These are phyloP conservation scores for Aspergillus chevalieri DNA, from an alignment of 2,329 filamentous ascomycete genomes.

Conservation along the genomic window DNA sequence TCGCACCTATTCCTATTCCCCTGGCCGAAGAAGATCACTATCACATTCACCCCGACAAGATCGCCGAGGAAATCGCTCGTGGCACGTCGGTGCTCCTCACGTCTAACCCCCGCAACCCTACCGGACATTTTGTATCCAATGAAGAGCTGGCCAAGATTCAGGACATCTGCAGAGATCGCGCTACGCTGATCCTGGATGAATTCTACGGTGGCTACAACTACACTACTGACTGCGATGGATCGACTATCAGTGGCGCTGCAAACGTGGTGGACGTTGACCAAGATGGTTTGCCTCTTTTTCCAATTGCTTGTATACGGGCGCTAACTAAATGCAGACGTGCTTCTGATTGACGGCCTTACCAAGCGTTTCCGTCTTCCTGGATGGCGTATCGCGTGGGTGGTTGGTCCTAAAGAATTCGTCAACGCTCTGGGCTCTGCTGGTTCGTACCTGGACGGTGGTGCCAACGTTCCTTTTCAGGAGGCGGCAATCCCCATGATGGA, in stretches of 20 bases:
- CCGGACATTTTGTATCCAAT: slow-evolving; percentile 77
- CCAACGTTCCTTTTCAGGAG: slow-evolving; percentile 92
- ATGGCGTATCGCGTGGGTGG: slow-evolving; percentile 94
- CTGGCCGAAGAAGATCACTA: slow-evolving; percentile 81
- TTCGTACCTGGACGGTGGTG: slow-evolving; percentile 88
- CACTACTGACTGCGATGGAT: slow-evolving; percentile 82
- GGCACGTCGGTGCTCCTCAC: slow-evolving; percentile 85
- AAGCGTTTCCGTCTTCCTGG: slow-evolving; percentile 95
- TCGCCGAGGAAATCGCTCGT: slow-evolving; percentile 81
- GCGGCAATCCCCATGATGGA: slow-evolving; percentile 92
- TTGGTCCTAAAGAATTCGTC: slow-evolving; percentile 95
- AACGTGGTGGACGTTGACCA: slow-evolving; percentile 86
- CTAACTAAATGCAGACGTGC: slow-evolving; percentile 54
- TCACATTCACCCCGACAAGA: slow-evolving; percentile 88
- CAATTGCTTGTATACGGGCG: background rate
- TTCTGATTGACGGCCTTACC: slow-evolving; percentile 91
- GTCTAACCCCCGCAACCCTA: slow-evolving; percentile 92
- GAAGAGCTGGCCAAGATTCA: slow-evolving; percentile 85
- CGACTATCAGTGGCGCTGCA: slow-evolving; percentile 79
- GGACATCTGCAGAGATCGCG: slow-evolving; percentile 82
- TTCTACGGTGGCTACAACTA: slow-evolving; percentile 98
- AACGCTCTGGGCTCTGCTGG: slow-evolving; percentile 87
- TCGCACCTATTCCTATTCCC: slow-evolving; percentile 79
- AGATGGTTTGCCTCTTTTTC: slow-evolving; percentile 44
- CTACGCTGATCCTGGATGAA: slow-evolving; percentile 90